Conservation (phyloP, 352 stramenopile genomes). For the Phytophthora constricta region DNA sequence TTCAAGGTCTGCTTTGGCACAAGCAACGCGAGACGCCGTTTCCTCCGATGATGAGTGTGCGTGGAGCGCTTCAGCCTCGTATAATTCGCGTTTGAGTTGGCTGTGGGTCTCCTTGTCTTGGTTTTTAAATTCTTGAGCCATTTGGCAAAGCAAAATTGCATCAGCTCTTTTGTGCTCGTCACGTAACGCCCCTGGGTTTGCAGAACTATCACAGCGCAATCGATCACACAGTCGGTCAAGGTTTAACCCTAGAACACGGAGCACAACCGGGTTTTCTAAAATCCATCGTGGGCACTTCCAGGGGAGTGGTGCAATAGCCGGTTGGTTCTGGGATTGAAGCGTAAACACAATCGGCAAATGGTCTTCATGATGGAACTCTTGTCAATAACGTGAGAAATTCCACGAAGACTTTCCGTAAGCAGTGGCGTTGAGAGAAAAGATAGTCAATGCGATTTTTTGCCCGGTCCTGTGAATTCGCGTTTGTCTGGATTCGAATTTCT, state of each 20-base stretch:
- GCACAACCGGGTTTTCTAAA: slow-evolving; percentile 1
- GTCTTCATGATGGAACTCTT: background rate
- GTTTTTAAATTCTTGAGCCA: no score
- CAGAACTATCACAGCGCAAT: no score
- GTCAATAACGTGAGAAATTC: background rate
- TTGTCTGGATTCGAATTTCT: background rate
- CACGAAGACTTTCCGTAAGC: background rate
- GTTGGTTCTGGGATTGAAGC: background rate
- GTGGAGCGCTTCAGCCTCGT: no score
- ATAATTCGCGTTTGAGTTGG: no score
- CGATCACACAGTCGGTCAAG: background rate
- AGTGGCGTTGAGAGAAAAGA: background rate
- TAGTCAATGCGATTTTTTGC: slow-evolving; percentile 1
- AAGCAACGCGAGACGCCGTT: no score
- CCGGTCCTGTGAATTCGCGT: background rate
- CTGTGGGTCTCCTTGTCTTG: no score
- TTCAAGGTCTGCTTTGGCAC: no score
- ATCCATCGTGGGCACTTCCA: background rate
- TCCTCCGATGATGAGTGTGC: no score
- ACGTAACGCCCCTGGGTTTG: no score
- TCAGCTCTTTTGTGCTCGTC: no score
- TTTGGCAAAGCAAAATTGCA: no score
- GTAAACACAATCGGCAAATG: background rate
- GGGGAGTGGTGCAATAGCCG: background rate
- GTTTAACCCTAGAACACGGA: background rate